Conservation (phyloP, 164 flowering plant genomes). For the Hamamelis virginiana region DNA sequence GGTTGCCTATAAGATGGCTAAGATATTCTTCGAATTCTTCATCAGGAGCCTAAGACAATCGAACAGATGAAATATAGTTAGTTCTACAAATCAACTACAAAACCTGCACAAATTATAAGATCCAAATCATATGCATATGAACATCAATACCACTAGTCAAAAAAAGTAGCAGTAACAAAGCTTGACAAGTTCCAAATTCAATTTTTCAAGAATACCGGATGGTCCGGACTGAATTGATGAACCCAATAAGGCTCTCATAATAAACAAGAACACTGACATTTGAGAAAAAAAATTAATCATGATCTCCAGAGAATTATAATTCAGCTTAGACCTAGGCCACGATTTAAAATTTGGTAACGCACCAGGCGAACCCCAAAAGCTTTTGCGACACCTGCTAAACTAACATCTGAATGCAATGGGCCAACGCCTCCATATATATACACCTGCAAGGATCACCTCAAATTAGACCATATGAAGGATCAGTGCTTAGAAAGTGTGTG, state of each 20-base stretch:
- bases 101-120: neutral
- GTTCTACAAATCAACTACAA: neutral
- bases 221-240: too few relatives aligned
- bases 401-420: constrained; percentile 88
- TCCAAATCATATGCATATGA: constrained; percentile 1
- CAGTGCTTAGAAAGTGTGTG: neutral
- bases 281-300: neutral
- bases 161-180: neutral
- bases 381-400: constrained; percentile 90
- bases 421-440: constrained; percentile 93
- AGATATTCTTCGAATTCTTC: constrained; percentile 97
- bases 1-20: constrained; percentile 61
- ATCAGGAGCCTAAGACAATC: constrained; percentile 78
- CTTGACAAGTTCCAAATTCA: neutral
- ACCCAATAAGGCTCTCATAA: too few relatives aligned
- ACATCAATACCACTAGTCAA: neutral
- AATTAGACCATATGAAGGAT: neutral
- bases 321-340: neutral
- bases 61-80: neutral
- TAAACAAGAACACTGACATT: neutral
- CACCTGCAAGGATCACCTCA: constrained; percentile 46
- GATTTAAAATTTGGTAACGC: constrained; percentile 22
- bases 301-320: neutral
- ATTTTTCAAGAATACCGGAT: neutral
- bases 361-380: constrained; percentile 98